Base-by-base conservation (phyloP, 73 alveolate genomes). In the Blepharisma japonicum region DNA sequence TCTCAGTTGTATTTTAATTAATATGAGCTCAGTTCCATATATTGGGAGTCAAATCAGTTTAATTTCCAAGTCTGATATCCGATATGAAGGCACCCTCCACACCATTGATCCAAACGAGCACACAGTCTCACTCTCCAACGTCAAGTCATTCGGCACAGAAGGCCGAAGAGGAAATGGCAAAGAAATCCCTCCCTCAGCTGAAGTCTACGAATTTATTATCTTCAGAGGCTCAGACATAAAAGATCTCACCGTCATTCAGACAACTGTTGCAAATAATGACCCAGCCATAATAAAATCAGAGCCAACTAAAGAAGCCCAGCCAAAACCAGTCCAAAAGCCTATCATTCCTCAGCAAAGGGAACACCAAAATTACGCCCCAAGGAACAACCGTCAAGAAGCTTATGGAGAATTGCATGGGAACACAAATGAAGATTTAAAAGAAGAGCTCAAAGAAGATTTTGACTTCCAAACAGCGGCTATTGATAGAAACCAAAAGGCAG, bases 191-290 rank as follows among this genome's bases (percentile, higher is more conserved):
- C 39, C 77, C 11, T 23, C 55, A 23, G 20, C 11, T 14, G 77
- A 61, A 8, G 50, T 61, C 77, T 61, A 61, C 77, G 77, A 61
- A 27, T 18, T 23, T 23, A 61, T 61, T 11, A 61, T 61, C 4
- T 61, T 61, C 49, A n/a, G 77, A 61, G 77, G 77, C n/a, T n/a
- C 77, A 23, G 77, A 61, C 49, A 61, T 61, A 8, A 61, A 27
- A 61, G 77, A 61, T 23, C 49, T 61, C 18, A 61, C 77, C 2
- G 77, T 61, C 6, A 61, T 61, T 71, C 49, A 61, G 21, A 18
- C 77, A 23, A 61, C 77, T 51, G n/a, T 18, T 23, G 21, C 42
- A 11, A 61, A n/a, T 20, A 9, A 8, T 61, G 42, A 32, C 42
- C 42, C 42, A 32, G 42, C 42, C 42, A 32, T 32, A 32, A 32